These are phyloP conservation scores for Debaryomyces psychrophilus DNA, from an alignment of 1,139 yeast genomes.

Conservation along the genomic window DNA sequence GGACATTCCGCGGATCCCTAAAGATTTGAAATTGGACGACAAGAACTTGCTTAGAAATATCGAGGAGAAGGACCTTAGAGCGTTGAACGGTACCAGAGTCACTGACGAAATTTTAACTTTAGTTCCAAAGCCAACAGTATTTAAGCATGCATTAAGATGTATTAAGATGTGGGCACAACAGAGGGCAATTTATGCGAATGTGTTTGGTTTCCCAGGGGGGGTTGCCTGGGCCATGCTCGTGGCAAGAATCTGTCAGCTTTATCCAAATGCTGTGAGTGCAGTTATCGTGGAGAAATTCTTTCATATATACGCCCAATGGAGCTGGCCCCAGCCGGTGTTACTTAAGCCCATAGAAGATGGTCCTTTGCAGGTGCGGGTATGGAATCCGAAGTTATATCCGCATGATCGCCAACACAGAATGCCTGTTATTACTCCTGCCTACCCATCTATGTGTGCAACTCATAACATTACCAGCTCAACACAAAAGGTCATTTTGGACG, in stretches of 20 bases:
- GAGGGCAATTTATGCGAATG: conserved; percentile 90
- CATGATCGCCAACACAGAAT: conserved; percentile 87
- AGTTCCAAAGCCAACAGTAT: conserved; percentile 92
- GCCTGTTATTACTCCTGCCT: conserved; percentile 99
- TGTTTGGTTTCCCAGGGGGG: conserved; percentile 98
- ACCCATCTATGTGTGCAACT: conserved; percentile 99
- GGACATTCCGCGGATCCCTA: conserved; percentile 81
- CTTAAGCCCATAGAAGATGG: conserved; percentile 95
- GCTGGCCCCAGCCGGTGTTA: conserved; percentile 98
- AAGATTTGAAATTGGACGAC: conserved; percentile 72
- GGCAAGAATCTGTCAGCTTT: conserved; percentile 93
- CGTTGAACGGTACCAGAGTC: conserved; percentile 94
- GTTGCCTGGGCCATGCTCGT: conserved; percentile 99
- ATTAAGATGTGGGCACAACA: conserved; percentile 97
- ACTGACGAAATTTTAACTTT: conserved; percentile 88
- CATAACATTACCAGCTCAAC: conserved; percentile 92
- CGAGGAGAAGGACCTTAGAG: conserved; percentile 87
- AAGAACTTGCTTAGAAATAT: conserved; percentile 81
- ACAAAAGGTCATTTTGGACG: conserved; percentile 74
- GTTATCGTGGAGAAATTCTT: conserved; percentile 87
- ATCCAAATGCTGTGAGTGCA: conserved; percentile 95
- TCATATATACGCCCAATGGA: conserved; percentile 85
- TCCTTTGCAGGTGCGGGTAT: conserved; percentile 90
- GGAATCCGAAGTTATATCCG: conserved; percentile 93
- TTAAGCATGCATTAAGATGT: conserved; percentile 89